phyloP scores from a whole-genome alignment of 768 basidiomycete species.

The Inosperma sp. region DNA sequence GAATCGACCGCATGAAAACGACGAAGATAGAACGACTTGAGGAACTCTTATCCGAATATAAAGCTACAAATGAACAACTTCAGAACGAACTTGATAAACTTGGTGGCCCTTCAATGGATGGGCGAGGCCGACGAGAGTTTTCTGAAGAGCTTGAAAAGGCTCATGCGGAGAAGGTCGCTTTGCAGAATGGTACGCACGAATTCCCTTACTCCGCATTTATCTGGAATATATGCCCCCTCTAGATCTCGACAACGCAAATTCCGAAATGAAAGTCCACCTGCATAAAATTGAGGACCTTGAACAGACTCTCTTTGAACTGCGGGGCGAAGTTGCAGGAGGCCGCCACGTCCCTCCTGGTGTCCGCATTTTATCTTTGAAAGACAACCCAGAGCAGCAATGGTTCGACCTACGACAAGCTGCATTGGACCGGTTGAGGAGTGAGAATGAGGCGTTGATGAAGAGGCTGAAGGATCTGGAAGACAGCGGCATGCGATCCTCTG shows the following conservation, averaged over 20 bases:
- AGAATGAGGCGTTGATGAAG: constrained; percentile 79
- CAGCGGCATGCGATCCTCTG: constrained; percentile 24
- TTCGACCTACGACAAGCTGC: constrained; percentile 68
- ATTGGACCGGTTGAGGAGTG: constrained; percentile 69
- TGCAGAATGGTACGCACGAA: constrained; percentile 38
- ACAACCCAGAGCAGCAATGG: constrained; percentile 85
- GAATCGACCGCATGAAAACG: too few species aligned
- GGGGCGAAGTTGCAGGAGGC: constrained; percentile 72
- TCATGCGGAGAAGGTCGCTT: constrained; percentile 23
- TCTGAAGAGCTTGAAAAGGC: constrained; percentile 33
- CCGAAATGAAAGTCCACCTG: constrained; percentile 34
- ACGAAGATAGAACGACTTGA: constrained; percentile 55
- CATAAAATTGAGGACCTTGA: constrained; percentile 66
- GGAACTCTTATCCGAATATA: constrained; percentile 50
- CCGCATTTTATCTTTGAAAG: constrained; percentile 61
- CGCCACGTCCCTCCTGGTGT: constrained; percentile 68
- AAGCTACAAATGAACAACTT: constrained; percentile 42
- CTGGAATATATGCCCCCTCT: background rate
- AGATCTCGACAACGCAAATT: constrained; percentile 45
- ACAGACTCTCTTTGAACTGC: constrained; percentile 72
- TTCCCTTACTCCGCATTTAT: background rate
- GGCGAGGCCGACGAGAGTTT: constrained; percentile 31
- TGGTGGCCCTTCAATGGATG: constrained; percentile 26
- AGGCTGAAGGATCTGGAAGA: constrained; percentile 60
- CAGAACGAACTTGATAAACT: constrained; percentile 45